Evolutionary conservation across 2,329 filamentous ascomycete genomes (phyloP), one percentile per base, ranked within the genome.

Genomic region (Aspergillus novofumigatus): DNA sequence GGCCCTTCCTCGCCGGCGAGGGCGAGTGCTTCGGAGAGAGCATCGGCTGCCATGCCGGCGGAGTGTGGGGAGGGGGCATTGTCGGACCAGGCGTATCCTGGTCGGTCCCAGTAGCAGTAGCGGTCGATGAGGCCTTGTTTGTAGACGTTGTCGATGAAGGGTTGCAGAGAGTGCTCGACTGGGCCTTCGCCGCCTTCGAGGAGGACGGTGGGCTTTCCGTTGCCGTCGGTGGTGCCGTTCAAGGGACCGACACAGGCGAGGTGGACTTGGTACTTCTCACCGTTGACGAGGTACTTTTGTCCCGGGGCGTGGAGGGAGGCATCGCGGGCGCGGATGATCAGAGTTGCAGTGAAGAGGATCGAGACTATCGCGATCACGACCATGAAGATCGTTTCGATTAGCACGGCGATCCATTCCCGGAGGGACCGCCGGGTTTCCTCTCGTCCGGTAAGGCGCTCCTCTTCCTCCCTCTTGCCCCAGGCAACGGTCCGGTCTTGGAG

Each of bases 71-170:
- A 97, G 1, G 94, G 94, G 0, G 93, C 92, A 55, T 94, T 93
- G 74, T 99, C 94, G 49, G 86, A 85, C 87, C 91, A 96, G 6
- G 84, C 93, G 55, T 93, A 83, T 1, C 94, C 94, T 0, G 94
- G 94, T 23, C 94, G 88, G 71, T 99, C 94, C 71, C 91, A 92
- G 74, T 96, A 97, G 80, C 94, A 99, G 77, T 96, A 97, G 58
- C 93, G 86, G 55, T 81, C 79, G 65, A 99, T 94, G 49, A 88
- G 90, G 42, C 91, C 90, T 66, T 94, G 94, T 62, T 85, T 80
- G 62, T 92, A 80, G 1, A 89, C 86, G 55, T 86, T 81, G 58
- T 92, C 85, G 10, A 91, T 90, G 77, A 96, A 91, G 54, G 87
- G 83, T 77, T 92, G 89, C 55, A 99, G 81, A 6, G 88, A 86